Base-by-base conservation (phyloP, 202 grass and related monocot species). In the Setaria viridis region DNA sequence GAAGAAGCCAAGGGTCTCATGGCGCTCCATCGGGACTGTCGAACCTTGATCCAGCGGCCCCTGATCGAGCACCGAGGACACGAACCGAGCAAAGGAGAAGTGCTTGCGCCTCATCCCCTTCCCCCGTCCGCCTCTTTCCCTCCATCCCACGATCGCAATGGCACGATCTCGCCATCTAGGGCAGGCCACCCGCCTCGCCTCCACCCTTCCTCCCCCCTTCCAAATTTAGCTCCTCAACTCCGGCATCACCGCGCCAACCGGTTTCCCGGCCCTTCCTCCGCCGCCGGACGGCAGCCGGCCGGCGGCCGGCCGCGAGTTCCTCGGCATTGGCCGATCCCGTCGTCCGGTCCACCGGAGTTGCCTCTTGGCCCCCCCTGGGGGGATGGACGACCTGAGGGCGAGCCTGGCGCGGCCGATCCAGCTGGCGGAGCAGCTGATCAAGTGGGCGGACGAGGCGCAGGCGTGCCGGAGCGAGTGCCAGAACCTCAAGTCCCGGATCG, bases 381-480 rank as follows among this genome's bases (percentile, higher is more conserved):
- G 12, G 20, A 89, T 91, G 80, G 92, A 87, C 78, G 92, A 93
- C 82, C 88, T 94, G 12, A 91, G 91, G 90, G 88, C 86, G 72
- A 96, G 88, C 80, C 86, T 99, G 21, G 90, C 97, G 51, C 94
- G 82, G 82, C 90, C 97, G 82, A 99, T 99, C 83, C 97, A 96
- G 86, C 68, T 99, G 1, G 97, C 97, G 43, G 97, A 99, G 84
- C 97, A 96, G 79, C 93, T 99, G 57, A 96, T 93, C 11, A 96
- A 96, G 85, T 92, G 86, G 84, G 88, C 91, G 48, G 97, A 99
- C 45, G 93, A 96, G 47, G 93, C 85, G 30, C 88, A 90, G 62
- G 80, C 88, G 35, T 90, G 48, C 87, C 72, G 88, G 82, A 88
- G 88, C 80, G 97, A 99, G 34, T 99, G 97, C 93, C 55, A 84